Evolutionary conservation across 1,139 yeast species (phyloP).

Genomic region (Meyerozyma elateridarum): DNA sequence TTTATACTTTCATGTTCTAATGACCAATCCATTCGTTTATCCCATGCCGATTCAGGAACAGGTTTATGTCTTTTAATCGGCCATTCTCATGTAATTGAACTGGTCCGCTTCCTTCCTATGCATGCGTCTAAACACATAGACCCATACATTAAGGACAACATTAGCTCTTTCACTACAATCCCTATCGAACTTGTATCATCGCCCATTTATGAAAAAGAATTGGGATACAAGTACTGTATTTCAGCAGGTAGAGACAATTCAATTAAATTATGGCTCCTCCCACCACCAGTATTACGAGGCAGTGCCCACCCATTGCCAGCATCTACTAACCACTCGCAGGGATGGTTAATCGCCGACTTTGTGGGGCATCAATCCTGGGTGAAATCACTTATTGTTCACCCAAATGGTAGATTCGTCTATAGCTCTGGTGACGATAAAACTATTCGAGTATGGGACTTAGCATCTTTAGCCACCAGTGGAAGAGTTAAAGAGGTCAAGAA

Average conservation of each 20-base stretch:
- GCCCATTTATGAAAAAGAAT: conserved; percentile 22
- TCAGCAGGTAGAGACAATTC: conserved; percentile 81
- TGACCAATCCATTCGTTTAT: conserved; percentile 70
- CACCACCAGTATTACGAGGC: conserved; percentile 52
- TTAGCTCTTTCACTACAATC: conserved; percentile 28
- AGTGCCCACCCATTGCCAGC: conserved; percentile 58
- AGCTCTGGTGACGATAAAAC: conserved; percentile 80
- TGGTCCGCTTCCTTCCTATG: conserved; percentile 62
- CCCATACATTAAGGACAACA: conserved; percentile 34
- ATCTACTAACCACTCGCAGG: conserved; percentile 48
- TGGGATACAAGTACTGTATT: conserved; percentile 65
- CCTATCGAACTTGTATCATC: conserved; percentile 29
- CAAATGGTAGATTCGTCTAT: conserved; percentile 65
- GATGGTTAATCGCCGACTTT: conserved; percentile 50
- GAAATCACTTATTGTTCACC: conserved; percentile 63
- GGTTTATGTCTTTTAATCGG: conserved; percentile 68
- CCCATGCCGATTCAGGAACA: conserved; percentile 59
- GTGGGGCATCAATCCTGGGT: conserved; percentile 90
- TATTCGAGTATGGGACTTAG: conserved; percentile 76
- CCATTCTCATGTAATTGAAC: conserved; percentile 82
- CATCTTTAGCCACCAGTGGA: conserved; percentile 38
- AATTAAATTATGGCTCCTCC: conserved; percentile 72
- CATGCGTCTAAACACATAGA: conserved; percentile 48
- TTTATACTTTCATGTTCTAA: conserved; percentile 73
- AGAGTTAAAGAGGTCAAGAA: conserved; percentile 46